These are phyloP conservation scores for Gaeumannomyces sp. DNA, from an alignment of 2,329 filamentous ascomycete species.

Conservation along the genomic window DNA sequence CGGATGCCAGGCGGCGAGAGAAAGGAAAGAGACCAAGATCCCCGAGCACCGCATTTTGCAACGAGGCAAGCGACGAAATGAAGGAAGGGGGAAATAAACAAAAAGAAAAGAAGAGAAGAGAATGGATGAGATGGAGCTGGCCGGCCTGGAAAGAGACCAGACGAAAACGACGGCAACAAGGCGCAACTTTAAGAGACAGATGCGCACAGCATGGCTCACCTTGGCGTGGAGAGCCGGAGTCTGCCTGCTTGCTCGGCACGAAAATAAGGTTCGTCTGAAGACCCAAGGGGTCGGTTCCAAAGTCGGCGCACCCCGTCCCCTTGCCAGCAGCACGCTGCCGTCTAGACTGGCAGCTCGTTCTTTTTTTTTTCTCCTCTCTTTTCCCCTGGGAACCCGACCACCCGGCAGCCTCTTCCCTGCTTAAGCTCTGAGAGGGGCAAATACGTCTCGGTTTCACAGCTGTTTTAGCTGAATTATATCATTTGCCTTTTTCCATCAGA, in stretches of 20 bases:
- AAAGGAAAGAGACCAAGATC: not conserved
- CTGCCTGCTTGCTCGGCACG: too few species aligned
- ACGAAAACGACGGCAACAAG: not conserved
- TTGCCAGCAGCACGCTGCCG: too few species aligned
- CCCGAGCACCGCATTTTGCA: not conserved
- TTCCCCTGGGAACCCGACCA: too few species aligned
- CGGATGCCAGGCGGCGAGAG: constrained; percentile 1
- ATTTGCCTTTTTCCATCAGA: not conserved
- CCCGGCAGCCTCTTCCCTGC: not conserved
- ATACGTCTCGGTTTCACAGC: not conserved
- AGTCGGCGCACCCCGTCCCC: not conserved
- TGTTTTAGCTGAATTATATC: not conserved
- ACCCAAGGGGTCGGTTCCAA: not conserved
- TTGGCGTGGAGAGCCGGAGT: too few species aligned
- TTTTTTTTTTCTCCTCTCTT: not conserved
- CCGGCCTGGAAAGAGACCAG: not conserved
- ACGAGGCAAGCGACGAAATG: not conserved
- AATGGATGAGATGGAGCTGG: not conserved
- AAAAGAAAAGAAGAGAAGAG: not conserved
- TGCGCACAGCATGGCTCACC: too few species aligned
- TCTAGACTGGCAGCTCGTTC: too few species aligned
- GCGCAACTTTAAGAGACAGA: not conserved
- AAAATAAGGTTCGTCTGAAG: not conserved
- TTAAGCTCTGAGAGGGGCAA: not conserved
- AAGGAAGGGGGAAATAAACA: not conserved